Conservation (phyloP, 2,329 filamentous ascomycete genomes). For the Amesomyces nigricolor region DNA sequence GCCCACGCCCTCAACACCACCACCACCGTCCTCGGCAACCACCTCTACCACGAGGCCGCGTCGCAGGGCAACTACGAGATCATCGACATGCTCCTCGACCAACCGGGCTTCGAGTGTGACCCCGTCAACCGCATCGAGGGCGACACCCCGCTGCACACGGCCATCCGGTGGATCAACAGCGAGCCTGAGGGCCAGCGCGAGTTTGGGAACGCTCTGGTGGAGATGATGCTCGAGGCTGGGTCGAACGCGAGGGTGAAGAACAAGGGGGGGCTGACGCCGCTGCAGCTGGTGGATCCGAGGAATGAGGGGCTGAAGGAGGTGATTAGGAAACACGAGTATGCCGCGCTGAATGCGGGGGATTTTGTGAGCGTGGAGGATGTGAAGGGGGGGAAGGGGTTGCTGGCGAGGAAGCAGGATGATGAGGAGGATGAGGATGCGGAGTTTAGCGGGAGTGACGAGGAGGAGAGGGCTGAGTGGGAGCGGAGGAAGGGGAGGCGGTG, state of each 20-base stretch:
- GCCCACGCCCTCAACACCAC: conserved; percentile 79
- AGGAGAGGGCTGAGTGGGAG: conserved; percentile 59
- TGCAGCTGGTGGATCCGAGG: conserved; percentile 67
- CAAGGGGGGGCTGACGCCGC: conserved; percentile 65
- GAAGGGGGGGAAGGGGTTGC: conserved; percentile 18
- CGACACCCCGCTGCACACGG: conserved; percentile 76
- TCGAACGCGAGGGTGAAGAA: conserved; percentile 55
- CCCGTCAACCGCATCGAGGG: conserved; percentile 63
- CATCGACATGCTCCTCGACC: conserved; percentile 76
- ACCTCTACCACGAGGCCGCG: conserved; percentile 85
- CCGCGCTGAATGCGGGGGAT: conserved; percentile 52
- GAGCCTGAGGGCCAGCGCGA: conserved; percentile 58
- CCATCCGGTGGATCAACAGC: conserved; percentile 69
- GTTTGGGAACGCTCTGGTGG: conserved; percentile 61
- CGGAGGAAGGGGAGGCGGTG: conserved; percentile 40
- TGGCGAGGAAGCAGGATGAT: conserved; percentile 25
- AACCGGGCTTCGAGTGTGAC: conserved; percentile 81
- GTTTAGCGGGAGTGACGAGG: conserved; percentile 59
- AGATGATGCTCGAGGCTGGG: conserved; percentile 79
- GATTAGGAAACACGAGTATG: conserved; percentile 67
- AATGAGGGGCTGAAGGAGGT: conserved; percentile 57
- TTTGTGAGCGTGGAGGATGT: conserved; percentile 41
- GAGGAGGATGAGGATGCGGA: conserved; percentile 52
- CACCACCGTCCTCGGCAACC: conserved; percentile 78
- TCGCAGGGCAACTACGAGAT: conserved; percentile 79